These are phyloP conservation scores for Tricholoma sp. DNA, from an alignment of 768 basidiomycete genomes.

Conservation along the genomic window DNA sequence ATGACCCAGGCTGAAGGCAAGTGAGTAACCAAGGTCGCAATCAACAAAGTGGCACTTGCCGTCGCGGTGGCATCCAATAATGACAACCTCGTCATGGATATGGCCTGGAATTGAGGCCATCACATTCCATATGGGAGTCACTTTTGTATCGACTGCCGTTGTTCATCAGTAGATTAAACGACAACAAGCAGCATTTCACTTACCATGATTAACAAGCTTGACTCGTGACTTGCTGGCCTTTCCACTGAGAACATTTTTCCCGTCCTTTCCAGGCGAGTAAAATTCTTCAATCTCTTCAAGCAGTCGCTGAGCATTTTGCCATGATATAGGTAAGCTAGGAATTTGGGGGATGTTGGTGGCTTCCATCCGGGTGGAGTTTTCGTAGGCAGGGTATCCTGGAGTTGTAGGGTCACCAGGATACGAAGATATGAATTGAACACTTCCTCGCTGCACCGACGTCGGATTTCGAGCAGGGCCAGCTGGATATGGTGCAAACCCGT, in stretches of 20 bases:
- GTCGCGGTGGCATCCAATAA: constrained; percentile 88
- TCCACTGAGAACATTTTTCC: constrained; percentile 38
- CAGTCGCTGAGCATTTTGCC: constrained; percentile 72
- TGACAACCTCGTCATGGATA: constrained; percentile 77
- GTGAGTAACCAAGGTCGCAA: neutral
- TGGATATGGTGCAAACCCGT: constrained; percentile 77
- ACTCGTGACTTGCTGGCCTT: constrained; percentile 42
- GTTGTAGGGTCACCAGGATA: constrained; percentile 83
- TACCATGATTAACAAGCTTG: constrained; percentile 54
- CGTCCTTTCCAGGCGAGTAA: constrained; percentile 20
- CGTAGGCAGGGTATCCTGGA: constrained; percentile 84
- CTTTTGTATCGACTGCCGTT: constrained; percentile 59
- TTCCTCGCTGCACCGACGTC: constrained; percentile 79
- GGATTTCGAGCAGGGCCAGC: constrained; percentile 86
- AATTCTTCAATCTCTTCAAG: constrained; percentile 49
- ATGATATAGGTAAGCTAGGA: constrained; percentile 88
- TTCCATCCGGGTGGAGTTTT: constrained; percentile 62
- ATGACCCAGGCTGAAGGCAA: constrained; percentile 59
- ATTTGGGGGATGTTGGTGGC: constrained; percentile 65
- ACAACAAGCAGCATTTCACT: neutral
- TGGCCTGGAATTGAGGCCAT: constrained; percentile 82
- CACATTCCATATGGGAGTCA: constrained; percentile 89
- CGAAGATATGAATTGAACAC: constrained; percentile 62
- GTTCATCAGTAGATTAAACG: neutral
- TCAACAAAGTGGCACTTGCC: constrained; percentile 36